Conservation (phyloP, 257 asterid species). For the Apocynum venetum region DNA sequence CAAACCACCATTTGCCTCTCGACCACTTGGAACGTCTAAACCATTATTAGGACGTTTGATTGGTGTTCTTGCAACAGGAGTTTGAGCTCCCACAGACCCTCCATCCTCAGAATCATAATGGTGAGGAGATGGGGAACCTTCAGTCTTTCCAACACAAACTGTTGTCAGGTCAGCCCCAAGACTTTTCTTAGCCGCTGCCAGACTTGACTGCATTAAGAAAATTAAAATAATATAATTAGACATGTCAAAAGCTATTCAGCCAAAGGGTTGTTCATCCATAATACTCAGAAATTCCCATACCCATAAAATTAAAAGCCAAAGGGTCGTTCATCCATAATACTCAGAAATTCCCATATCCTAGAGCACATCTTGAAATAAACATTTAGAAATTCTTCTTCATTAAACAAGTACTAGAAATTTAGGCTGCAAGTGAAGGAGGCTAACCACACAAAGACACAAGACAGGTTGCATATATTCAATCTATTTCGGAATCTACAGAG, state of each 20-base stretch:
- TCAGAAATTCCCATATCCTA: neutral
- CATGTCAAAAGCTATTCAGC: neutral
- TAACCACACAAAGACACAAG: neutral
- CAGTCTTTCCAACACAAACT: conserved; percentile 20
- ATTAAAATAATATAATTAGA: conserved; percentile 1
- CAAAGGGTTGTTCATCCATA: neutral
- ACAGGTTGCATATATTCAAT: neutral
- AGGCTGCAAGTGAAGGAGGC: neutral
- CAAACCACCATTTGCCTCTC: conserved; percentile 39
- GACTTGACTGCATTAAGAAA: conserved; percentile 49
- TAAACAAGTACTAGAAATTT: neutral
- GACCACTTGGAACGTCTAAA: conserved; percentile 26
- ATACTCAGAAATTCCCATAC: neutral
- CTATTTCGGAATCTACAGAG: neutral
- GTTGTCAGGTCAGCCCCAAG: conserved; percentile 33
- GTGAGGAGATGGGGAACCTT: conserved; percentile 54
- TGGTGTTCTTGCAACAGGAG: conserved; percentile 66
- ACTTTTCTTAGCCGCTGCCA: conserved; percentile 65
- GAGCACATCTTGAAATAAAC: neutral
- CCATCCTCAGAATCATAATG: conserved; percentile 63
- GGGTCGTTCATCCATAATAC: neutral
- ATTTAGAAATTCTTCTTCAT: neutral
- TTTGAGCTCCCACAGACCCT: conserved; percentile 50
- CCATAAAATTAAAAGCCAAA: neutral
- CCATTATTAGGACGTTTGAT: conserved; percentile 32